Conservation (phyloP, 1,139 yeast species). For the Geotrichum aggregatum region DNA sequence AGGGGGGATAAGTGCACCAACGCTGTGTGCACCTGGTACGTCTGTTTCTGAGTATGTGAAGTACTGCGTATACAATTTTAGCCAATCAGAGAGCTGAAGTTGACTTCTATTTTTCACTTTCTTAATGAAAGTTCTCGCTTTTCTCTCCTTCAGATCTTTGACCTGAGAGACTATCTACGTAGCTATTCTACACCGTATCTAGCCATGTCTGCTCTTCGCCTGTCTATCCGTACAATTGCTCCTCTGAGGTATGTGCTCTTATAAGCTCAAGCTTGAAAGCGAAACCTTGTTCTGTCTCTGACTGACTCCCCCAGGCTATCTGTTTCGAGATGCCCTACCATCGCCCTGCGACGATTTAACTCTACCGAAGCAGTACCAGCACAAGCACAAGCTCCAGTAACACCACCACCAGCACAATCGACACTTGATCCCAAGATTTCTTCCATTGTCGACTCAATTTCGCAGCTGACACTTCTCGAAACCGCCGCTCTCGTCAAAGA, state of each 20-base stretch:
- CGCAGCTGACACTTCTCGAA: slow-evolving; percentile 82
- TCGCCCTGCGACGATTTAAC: slow-evolving; percentile 41
- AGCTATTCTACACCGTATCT: too few species aligned
- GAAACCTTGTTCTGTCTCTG: too few species aligned
- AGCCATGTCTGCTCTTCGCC: slow-evolving; percentile 33
- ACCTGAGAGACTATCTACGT: background rate
- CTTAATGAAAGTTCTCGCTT: background rate
- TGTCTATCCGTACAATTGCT: slow-evolving; percentile 18
- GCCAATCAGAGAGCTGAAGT: background rate
- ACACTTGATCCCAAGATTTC: slow-evolving; percentile 75
- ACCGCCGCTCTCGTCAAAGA: slow-evolving; percentile 80
- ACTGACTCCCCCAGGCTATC: too few species aligned
- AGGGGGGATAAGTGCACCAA: background rate
- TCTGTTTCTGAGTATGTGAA: too few species aligned
- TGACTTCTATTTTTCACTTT: slow-evolving; percentile 3
- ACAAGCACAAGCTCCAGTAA: too few species aligned
- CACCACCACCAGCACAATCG: too few species aligned
- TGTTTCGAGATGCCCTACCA: slow-evolving; percentile 6
- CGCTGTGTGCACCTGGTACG: background rate
- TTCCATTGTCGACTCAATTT: slow-evolving; percentile 83
- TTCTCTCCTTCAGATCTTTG: slow-evolving; percentile 1
- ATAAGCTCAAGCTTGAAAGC: too few species aligned
- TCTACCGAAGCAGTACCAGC: slow-evolving; percentile 48
- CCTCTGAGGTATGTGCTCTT: too few species aligned
- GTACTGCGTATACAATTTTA: background rate